Evolutionary conservation across 495 filamentous ascomycete species (phyloP).

Genomic region (Sabuloglossum arenarium): DNA sequence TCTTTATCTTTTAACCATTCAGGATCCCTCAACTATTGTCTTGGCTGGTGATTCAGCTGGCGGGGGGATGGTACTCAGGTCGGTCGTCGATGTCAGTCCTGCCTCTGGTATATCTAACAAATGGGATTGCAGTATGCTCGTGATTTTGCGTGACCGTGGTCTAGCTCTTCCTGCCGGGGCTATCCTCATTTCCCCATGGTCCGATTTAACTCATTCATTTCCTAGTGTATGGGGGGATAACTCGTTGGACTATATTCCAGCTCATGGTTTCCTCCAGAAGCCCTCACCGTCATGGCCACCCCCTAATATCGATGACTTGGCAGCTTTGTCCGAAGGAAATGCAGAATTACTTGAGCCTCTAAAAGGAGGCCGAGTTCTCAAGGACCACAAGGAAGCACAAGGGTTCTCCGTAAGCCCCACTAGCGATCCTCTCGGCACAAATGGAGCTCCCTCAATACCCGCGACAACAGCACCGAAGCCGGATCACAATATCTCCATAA

Average conservation of each 20-base stretch:
- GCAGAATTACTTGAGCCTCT: no score
- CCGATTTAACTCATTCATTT: conserved; percentile 83
- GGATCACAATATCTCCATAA: conserved; percentile 29
- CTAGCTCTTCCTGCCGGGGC: conserved; percentile 73
- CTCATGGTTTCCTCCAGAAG: conserved; percentile 65
- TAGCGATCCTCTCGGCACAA: conserved; percentile 7
- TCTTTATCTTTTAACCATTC: conserved; percentile 50
- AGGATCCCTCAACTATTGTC: conserved; percentile 60
- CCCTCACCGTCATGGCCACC: conserved; percentile 84
- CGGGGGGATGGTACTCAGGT: conserved; percentile 45
- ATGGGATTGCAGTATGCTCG: conserved; percentile 33
- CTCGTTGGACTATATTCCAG: conserved; percentile 67
- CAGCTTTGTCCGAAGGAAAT: no score
- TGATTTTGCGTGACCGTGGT: conserved; percentile 60
- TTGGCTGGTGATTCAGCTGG: conserved; percentile 82
- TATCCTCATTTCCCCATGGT: conserved; percentile 83
- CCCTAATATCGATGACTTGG: conserved; percentile 46
- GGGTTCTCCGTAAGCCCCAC: background rate
- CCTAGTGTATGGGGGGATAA: conserved; percentile 61
- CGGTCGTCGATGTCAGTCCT: conserved; percentile 8
- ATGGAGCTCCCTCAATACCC: background rate
- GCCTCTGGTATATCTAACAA: no score
- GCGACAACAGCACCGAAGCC: conserved; percentile 19
- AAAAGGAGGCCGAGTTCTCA: conserved; percentile 12
- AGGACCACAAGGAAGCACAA: conserved; percentile 2